phyloP scores from a whole-genome alignment of 352 stramenopile genomes.

The Pythium insidiosum region DNA sequence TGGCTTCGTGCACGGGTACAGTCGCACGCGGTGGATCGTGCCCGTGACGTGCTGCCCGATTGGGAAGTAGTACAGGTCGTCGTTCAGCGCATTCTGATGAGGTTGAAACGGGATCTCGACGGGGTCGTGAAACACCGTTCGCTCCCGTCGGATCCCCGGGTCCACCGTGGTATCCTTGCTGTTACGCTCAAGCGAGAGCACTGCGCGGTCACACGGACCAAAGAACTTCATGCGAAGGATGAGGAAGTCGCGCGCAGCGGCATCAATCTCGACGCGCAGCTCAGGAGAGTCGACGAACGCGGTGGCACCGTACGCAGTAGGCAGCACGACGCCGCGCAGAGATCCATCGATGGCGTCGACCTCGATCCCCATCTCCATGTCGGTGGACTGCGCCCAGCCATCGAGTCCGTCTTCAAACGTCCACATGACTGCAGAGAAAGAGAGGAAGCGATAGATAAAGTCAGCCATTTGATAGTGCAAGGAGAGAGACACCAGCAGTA shows the following conservation, averaged over 20 bases:
- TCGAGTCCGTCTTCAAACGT: conserved; percentile 50
- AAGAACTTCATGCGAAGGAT: conserved; percentile 56
- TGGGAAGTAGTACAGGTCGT: conserved; percentile 55
- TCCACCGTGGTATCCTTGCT: conserved; percentile 21
- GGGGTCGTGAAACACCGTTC: conserved; percentile 28
- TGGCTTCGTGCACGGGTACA: conserved; percentile 39
- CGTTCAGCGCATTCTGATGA: conserved; percentile 11
- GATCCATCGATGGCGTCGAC: conserved; percentile 37
- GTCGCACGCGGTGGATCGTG: conserved; percentile 47
- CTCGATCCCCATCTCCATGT: conserved; percentile 60
- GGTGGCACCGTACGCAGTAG: conserved; percentile 17
- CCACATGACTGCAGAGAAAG: conserved; percentile 60
- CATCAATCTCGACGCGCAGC: conserved; percentile 39
- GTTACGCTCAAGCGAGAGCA: conserved; percentile 43
- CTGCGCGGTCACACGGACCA: conserved; percentile 44
- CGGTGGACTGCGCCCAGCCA: conserved; percentile 47
- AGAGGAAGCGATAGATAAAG: too few species aligned
- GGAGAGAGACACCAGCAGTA: too few species aligned
- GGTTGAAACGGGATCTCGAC: conserved; percentile 50
- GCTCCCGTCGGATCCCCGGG: conserved; percentile 16
- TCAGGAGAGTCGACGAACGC: conserved; percentile 59
- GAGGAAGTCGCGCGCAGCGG: conserved; percentile 36
- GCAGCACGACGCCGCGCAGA: conserved; percentile 33
- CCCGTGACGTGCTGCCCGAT: conserved; percentile 52
- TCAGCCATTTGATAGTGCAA: neutral